Percentiles rank a stretch among this genome's conserved stretches.
Evolutionary conservation across 768 basidiomycete genomes (phyloP).

Genomic region (Agrocybe pediades): DNA sequence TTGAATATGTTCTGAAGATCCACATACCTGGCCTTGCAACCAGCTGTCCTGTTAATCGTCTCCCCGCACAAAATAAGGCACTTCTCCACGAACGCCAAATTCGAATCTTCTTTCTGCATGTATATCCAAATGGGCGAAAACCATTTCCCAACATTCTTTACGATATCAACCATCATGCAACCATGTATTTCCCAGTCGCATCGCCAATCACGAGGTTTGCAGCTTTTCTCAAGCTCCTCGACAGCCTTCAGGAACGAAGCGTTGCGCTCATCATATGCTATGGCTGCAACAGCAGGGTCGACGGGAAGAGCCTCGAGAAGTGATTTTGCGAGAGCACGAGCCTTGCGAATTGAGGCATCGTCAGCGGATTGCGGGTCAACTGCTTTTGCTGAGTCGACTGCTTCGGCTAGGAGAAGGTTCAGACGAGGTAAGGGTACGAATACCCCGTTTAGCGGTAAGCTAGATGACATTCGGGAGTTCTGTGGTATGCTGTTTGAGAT

Average conservation of each 20-base stretch:
- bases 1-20: neutral
- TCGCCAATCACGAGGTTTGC: neutral
- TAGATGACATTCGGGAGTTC: too few relatives aligned
- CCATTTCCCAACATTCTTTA: neutral
- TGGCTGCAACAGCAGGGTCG: neutral
- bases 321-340: neutral
- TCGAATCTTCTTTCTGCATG: neutral
- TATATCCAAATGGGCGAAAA: neutral
- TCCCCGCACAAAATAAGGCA: neutral
- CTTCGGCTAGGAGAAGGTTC: neutral
- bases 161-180: neutral
- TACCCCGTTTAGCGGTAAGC: too few relatives aligned
- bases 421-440: neutral
- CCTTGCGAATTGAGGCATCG: neutral
- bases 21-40: neutral
- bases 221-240: neutral
- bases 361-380: neutral
- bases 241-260: neutral
- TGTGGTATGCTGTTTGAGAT: too few relatives aligned
- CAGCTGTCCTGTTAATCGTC: neutral
- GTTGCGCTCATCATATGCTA: neutral
- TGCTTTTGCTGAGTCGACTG: neutral
- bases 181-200: neutral
- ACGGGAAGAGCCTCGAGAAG: neutral
- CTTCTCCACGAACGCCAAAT: neutral